phyloP scores from a whole-genome alignment of 305 asterid genomes.

The Fraxinus ornus region DNA sequence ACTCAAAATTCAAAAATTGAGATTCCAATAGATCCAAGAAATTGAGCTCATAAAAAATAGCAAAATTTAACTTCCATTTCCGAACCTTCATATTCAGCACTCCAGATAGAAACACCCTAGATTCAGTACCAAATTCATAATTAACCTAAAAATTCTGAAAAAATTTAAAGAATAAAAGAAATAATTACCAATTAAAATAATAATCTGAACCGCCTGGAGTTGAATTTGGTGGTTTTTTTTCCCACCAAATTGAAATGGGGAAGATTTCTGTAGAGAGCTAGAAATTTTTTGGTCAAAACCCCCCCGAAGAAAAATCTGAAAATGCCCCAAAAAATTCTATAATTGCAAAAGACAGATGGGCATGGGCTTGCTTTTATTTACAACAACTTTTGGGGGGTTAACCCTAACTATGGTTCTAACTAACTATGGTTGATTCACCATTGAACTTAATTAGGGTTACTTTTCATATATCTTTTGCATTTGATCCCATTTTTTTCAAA shows the following conservation, averaged over 20 bases:
- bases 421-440: constrained; percentile 28
- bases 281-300: constrained; percentile 41
- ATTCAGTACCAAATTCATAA: constrained; percentile 22
- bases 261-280: constrained; percentile 23
- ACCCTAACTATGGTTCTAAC: constrained; percentile 20
- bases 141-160: constrained; percentile 7
- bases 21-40: constrained; percentile 34
- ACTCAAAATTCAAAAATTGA: neutral
- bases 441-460: constrained; percentile 45
- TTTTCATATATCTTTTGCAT: neutral
- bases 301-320: constrained; percentile 45
- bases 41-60: neutral
- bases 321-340: constrained; percentile 34
- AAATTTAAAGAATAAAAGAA: neutral
- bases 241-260: constrained; percentile 45
- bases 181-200: constrained; percentile 25
- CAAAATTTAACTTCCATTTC: constrained; percentile 16
- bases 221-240: constrained; percentile 7
- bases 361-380: constrained; percentile 32
- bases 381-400: constrained; percentile 31
- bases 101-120: constrained; percentile 30
- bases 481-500: too few species aligned
- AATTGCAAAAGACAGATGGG: constrained; percentile 32
- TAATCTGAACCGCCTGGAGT: constrained; percentile 21
- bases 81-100: constrained; percentile 22